Evolutionary conservation across 2,329 filamentous ascomycete species (phyloP).

Genomic region (Penicillium sp.): DNA sequence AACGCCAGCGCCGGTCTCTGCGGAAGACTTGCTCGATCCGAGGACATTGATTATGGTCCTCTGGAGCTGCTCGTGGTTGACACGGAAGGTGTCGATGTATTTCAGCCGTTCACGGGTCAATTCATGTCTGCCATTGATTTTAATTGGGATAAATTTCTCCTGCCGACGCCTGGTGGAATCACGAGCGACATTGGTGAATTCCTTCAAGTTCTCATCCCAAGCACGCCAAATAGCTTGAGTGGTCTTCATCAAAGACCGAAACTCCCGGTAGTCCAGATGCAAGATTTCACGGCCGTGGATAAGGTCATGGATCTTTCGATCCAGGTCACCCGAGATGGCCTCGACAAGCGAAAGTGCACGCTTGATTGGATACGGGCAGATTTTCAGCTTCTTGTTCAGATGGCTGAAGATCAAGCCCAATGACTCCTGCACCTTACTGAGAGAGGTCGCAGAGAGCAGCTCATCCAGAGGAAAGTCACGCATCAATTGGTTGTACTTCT

Average conservation of each 20-base stretch:
- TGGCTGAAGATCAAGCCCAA: constrained; percentile 86
- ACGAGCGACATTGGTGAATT: constrained; percentile 95
- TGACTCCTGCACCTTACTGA: constrained; percentile 83
- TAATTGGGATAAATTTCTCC: constrained; percentile 98
- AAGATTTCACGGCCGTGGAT: constrained; percentile 83
- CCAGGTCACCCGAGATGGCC: constrained; percentile 89
- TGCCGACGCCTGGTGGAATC: constrained; percentile 90
- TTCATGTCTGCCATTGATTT: constrained; percentile 80
- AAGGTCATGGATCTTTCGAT: constrained; percentile 76
- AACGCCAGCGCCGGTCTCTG: constrained; percentile 36
- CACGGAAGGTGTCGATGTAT: constrained; percentile 90
- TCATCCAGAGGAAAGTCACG: constrained; percentile 96
- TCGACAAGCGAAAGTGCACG: constrained; percentile 91
- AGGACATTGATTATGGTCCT: constrained; percentile 96
- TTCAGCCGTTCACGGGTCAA: constrained; percentile 85
- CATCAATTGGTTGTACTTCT: constrained; percentile 99
- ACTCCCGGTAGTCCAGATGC: constrained; percentile 87
- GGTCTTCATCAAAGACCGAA: constrained; percentile 75
- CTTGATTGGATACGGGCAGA: constrained; percentile 90
- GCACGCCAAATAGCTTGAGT: constrained; percentile 80
- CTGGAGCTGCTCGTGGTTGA: constrained; percentile 96
- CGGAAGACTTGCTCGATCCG: constrained; percentile 63
- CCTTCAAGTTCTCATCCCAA: constrained; percentile 95
- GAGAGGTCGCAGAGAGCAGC: constrained; percentile 80
- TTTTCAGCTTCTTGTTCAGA: constrained; percentile 94